Evolutionary conservation across 73 alveolate species (phyloP).

Genomic region (Halteria grandinella): DNA sequence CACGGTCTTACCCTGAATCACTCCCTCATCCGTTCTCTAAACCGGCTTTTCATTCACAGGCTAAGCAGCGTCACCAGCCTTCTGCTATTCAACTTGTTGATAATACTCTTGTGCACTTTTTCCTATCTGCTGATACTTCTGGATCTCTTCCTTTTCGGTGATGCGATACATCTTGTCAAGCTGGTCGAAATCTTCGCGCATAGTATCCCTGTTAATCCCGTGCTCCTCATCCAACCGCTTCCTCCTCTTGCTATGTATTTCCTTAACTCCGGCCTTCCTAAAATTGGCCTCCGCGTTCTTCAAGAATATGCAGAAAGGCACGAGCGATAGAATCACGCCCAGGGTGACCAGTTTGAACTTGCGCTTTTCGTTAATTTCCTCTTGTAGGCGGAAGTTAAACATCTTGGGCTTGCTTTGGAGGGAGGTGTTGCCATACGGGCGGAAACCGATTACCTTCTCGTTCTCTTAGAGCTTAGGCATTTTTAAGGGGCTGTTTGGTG

Average conservation of each 20-base stretch:
- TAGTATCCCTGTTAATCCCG: conserved; percentile 62
- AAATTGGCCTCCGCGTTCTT: conserved; percentile 33
- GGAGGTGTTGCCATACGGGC: conserved; percentile 3
- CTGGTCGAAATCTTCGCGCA: conserved; percentile 32
- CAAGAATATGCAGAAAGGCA: conserved; percentile 28
- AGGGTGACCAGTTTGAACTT: background rate
- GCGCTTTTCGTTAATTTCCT: conserved; percentile 1
- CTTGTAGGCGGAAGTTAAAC: conserved; percentile 1
- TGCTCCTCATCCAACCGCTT: conserved; percentile 69
- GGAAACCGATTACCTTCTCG: background rate
- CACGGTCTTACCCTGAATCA: background rate
- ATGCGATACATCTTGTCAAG: conserved; percentile 49
- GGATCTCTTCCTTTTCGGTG: conserved; percentile 68
- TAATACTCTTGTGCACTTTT: conserved; percentile 56
- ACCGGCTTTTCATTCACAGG: background rate
- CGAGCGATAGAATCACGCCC: background rate
- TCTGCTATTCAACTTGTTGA: conserved; percentile 1
- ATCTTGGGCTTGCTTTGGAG: conserved; percentile 3
- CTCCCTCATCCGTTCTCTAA: background rate
- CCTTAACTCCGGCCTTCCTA: conserved; percentile 36
- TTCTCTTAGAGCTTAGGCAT: conserved; percentile 20
- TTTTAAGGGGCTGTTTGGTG: no score
- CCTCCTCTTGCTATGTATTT: conserved; percentile 42
- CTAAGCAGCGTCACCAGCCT: background rate
- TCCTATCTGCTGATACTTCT: conserved; percentile 55